phyloP scores from a whole-genome alignment of 2,329 filamentous ascomycete genomes.

The Lasiodiplodia gonubiensis region DNA sequence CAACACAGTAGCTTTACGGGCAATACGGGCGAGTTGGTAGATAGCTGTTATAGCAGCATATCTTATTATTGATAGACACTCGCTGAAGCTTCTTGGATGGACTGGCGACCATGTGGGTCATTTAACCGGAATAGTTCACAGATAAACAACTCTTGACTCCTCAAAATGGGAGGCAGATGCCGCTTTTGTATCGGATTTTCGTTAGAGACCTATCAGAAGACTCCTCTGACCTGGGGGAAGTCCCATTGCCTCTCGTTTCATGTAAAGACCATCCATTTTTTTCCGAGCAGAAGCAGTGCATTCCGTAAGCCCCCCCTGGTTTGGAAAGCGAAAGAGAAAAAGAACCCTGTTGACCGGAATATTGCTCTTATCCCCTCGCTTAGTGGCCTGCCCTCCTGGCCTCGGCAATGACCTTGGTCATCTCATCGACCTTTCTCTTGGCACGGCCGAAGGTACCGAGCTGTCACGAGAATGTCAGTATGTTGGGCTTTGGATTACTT shows the following conservation, averaged over 20 bases:
- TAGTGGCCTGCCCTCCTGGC: slow-evolving; percentile 80
- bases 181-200: slow-evolving; percentile 24
- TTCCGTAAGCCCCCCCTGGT: slow-evolving; percentile 8
- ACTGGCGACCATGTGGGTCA: background rate
- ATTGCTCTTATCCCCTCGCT: slow-evolving; percentile 35
- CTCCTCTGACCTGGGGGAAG: slow-evolving; percentile 23
- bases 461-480: slow-evolving; percentile 53
- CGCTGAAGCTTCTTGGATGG: background rate
- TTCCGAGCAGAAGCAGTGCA: slow-evolving; percentile 16
- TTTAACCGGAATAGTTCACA: background rate
- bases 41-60: background rate
- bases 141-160: background rate
- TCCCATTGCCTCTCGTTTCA: slow-evolving; percentile 21
- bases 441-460: slow-evolving; percentile 98
- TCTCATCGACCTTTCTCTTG: slow-evolving; percentile 99
- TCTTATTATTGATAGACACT: background rate
- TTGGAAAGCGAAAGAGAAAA: slow-evolving; percentile 22
- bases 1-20: background rate
- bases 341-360: slow-evolving; percentile 25
- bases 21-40: slow-evolving; percentile 30
- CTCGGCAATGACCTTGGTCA: slow-evolving; percentile 97
- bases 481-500: slow-evolving; percentile 2
- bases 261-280: slow-evolving; percentile 19
- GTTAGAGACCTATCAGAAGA: slow-evolving; percentile 17
- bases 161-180: slow-evolving; percentile 19